Conservation (phyloP, 2,329 filamentous ascomycete species). For the Arthrobotrys musiformis region DNA sequence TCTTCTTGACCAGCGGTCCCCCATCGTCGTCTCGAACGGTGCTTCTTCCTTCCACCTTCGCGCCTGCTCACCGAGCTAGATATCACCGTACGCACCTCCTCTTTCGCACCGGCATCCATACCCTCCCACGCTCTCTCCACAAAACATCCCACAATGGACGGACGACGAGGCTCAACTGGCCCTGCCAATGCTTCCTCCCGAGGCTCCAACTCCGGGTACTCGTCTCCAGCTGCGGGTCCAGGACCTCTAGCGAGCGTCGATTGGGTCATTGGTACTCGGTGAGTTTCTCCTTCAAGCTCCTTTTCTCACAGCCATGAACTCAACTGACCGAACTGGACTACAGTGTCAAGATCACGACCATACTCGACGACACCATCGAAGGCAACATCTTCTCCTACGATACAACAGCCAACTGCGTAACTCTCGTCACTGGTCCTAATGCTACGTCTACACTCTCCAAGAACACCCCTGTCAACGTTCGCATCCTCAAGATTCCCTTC, state of each 20-base stretch:
- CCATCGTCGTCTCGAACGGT: not conserved
- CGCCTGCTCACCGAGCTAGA: not conserved
- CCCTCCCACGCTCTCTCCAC: slow-evolving; percentile 9
- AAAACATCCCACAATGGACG: slow-evolving; percentile 45
- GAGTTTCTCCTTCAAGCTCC: not conserved
- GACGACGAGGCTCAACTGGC: slow-evolving; percentile 56
- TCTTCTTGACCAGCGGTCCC: not conserved
- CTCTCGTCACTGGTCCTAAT: slow-evolving; percentile 54
- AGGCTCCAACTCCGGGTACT: slow-evolving; percentile 47
- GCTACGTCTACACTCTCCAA: slow-evolving; percentile 33
- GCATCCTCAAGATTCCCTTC: slow-evolving; percentile 59
- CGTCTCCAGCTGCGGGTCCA: slow-evolving; percentile 39
- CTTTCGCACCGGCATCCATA: not conserved
- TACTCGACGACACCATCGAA: slow-evolving; percentile 59
- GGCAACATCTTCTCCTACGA: slow-evolving; percentile 60
- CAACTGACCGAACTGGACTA: not conserved
- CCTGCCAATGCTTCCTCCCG: slow-evolving; percentile 52
- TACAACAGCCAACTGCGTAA: slow-evolving; percentile 58
- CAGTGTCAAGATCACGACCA: slow-evolving; percentile 58
- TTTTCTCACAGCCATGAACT: not conserved
- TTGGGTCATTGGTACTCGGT: slow-evolving; percentile 59
- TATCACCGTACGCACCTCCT: not conserved
- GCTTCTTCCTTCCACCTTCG: not conserved
- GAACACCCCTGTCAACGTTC: slow-evolving; percentile 55
- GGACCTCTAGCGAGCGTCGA: slow-evolving; percentile 57